Base-by-base conservation (phyloP, 805 yeast species). In the Teunomyces panamensis region DNA sequence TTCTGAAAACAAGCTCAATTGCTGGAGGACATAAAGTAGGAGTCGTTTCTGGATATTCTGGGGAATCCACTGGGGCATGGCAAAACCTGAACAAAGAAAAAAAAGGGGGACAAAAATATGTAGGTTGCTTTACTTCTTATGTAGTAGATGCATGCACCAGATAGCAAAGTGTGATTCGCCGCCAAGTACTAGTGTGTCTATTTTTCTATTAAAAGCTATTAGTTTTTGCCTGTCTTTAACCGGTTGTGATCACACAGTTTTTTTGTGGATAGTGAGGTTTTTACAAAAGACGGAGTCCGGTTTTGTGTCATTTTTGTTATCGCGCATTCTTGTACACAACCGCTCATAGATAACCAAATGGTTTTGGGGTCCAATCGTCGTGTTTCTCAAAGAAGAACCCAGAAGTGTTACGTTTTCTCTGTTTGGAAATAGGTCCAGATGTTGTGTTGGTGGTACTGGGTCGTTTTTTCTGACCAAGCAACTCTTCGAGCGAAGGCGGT, bases 11-110 rank as follows among this genome's bases (percentile, higher is more conserved):
- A 91, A 68, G 11, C 91, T 82, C 39, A 90, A 78, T 64, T 89
- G 92, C 61, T 87, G 88, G 24, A 91, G 76, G 4, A 90, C 80
- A 64, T 89, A 89, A 37, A 87, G 80, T 37, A 91, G 78, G 33
- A 90, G 77, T 56, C 96, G 74, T 67, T 87, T 86, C 59, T 90
- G 96, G 36, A 91, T 74, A 65, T 86, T 87, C 63, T 85, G 92
- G 5, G 96, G 92, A 64, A 88, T 77, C 95, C 96, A 89, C 51
- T 60, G 57, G 61, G 74, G 66, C 54, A 60, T 59, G 59, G 53
- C 60, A 39, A 8, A 11, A n/a, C 14, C 13, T 9, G 34, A 30
- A 14, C 3, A n/a, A 30, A n/a, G 34, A 13, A 32, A 20, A 20
- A 20, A 20, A 20, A 20, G 24, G 6, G 2, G 24, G 6, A 20